phyloP scores from a whole-genome alignment of 768 basidiomycete genomes.

The Boletus vermiculosoides region DNA sequence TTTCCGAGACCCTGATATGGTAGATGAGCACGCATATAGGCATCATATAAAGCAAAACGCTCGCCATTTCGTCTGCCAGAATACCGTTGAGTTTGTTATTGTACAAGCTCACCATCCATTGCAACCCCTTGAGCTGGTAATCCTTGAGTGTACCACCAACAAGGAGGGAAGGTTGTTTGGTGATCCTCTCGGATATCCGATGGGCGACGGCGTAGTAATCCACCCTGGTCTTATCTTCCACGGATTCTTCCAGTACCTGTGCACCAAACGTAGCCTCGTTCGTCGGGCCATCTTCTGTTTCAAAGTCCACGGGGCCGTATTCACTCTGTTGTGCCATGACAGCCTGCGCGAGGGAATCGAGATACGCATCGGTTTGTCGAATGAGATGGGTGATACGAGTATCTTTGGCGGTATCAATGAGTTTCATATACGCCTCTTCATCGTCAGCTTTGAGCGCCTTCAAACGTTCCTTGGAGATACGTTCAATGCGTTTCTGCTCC shows the following conservation, averaged over 20 bases:
- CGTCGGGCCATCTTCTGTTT: conserved; percentile 69
- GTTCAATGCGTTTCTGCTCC: conserved; percentile 95
- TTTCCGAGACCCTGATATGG: conserved; percentile 81
- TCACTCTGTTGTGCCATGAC: conserved; percentile 91
- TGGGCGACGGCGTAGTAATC: conserved; percentile 98
- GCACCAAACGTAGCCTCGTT: conserved; percentile 93
- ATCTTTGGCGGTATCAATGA: conserved; percentile 98
- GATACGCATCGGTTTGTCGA: conserved; percentile 89
- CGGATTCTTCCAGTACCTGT: conserved; percentile 58
- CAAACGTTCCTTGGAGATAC: conserved; percentile 95
- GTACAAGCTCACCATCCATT: conserved; percentile 98
- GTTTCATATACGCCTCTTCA: conserved; percentile 99
- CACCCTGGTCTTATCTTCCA: conserved; percentile 68
- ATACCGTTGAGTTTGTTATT: conserved; percentile 96
- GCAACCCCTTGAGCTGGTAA: conserved; percentile 91
- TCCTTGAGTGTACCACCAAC: conserved; percentile 90
- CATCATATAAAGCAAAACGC: conserved; percentile 15
- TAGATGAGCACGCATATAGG: conserved; percentile 10
- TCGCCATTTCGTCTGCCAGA: conserved; percentile 90
- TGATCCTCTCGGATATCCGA: conserved; percentile 81
- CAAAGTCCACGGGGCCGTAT: conserved; percentile 46
- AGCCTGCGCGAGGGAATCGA: conserved; percentile 92
- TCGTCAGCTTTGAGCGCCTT: conserved; percentile 97
- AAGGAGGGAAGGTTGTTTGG: conserved; percentile 69
- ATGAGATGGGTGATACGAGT: conserved; percentile 97